These are phyloP conservation scores for Piloderma croceum DNA, from an alignment of 768 basidiomycete genomes.

Conservation along the genomic window DNA sequence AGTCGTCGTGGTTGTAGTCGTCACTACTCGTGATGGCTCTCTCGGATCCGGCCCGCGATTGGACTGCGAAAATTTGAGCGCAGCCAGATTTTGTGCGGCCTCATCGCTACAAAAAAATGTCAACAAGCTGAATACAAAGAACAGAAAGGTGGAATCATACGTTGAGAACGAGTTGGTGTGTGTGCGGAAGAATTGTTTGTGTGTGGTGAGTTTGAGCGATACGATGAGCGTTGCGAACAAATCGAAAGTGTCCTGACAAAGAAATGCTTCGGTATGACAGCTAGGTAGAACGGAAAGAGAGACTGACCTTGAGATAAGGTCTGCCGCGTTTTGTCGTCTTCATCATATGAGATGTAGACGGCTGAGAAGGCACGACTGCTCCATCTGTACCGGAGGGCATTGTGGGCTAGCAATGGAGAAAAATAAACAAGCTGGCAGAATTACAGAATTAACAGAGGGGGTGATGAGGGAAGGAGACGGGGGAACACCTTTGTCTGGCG, in stretches of 20 bases:
- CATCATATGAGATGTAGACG: conserved; percentile 91
- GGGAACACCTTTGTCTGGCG: no score
- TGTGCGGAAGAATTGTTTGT: conserved; percentile 94
- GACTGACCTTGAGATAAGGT: conserved; percentile 81
- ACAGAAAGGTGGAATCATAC: conserved; percentile 44
- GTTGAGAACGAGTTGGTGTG: conserved; percentile 95
- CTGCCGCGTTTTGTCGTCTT: conserved; percentile 95
- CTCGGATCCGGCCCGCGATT: conserved; percentile 97
- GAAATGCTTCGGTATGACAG: not conserved
- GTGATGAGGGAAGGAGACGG: no score
- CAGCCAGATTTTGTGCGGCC: conserved; percentile 87
- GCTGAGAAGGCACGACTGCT: no score
- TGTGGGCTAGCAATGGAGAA: no score
- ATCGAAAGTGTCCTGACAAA: conserved; percentile 86
- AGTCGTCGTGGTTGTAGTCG: conserved; percentile 98
- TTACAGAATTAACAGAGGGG: no score
- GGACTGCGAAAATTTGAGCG: conserved; percentile 98
- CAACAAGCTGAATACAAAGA: conserved; percentile 39
- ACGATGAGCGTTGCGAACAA: conserved; percentile 96
- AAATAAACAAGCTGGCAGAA: no score
- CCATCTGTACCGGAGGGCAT: no score
- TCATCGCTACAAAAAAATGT: no score
- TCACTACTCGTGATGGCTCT: conserved; percentile 96
- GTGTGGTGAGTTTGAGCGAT: conserved; percentile 79
- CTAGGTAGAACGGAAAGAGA: conserved; percentile 10